Conservation (phyloP, 2,329 filamentous ascomycete species). For the Cercospora zeae-maydis region DNA sequence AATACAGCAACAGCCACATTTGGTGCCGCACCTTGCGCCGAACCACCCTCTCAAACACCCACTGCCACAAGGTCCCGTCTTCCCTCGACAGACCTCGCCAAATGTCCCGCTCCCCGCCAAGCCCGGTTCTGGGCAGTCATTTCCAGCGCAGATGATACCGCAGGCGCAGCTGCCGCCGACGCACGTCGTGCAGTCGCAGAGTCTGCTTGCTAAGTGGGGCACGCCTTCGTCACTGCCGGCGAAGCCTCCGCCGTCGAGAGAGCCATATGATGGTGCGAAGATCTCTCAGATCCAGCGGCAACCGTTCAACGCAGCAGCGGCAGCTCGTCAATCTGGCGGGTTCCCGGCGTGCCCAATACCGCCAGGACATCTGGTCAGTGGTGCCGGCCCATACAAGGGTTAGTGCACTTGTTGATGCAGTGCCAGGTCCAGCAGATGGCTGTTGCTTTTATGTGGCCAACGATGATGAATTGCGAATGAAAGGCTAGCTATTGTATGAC, state of each 20-base stretch:
- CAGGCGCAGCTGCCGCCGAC: slow-evolving; percentile 1
- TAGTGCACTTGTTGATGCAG: neutral
- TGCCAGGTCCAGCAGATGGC: neutral
- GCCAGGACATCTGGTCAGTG: slow-evolving; percentile 1
- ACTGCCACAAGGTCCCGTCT: slow-evolving; percentile 38
- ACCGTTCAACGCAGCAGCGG: slow-evolving; percentile 21
- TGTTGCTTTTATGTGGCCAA: neutral
- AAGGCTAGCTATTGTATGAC: neutral
- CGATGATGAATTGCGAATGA: neutral
- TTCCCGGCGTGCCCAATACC: slow-evolving; percentile 6
- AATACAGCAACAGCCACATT: slow-evolving; percentile 20
- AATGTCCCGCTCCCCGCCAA: slow-evolving; percentile 35
- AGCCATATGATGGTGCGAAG: slow-evolving; percentile 26
- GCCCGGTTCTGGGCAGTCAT: slow-evolving; percentile 23
- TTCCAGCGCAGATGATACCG: slow-evolving; percentile 10
- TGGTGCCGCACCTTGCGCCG: slow-evolving; percentile 19
- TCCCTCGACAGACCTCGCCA: slow-evolving; percentile 36
- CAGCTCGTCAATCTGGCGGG: slow-evolving; percentile 16
- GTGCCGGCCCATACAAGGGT: slow-evolving; percentile 5
- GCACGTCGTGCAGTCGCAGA: slow-evolving; percentile 37
- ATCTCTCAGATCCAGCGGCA: slow-evolving; percentile 22
- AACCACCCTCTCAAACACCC: slow-evolving; percentile 35
- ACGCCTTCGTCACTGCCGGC: slow-evolving; percentile 53
- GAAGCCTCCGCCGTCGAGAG: slow-evolving; percentile 51
- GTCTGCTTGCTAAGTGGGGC: slow-evolving; percentile 56